A percentile compares a stretch with the other conserved stretches of the same genome.
Conservation (phyloP, 768 basidiomycete species). For the Polyporus arcularius region DNA sequence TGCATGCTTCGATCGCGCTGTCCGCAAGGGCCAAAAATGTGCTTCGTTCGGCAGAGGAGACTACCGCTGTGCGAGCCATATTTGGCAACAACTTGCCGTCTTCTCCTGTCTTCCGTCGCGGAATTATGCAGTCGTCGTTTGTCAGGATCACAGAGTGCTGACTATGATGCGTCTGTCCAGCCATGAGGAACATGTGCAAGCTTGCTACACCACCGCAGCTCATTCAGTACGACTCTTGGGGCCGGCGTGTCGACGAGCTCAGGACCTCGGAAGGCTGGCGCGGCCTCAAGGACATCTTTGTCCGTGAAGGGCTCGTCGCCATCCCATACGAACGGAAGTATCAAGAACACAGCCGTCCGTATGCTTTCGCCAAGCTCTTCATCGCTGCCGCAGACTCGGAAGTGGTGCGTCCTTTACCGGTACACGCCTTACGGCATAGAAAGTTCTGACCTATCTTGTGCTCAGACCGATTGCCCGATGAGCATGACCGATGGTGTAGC, state of each 20-base stretch:
- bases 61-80: no score
- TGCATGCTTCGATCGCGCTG: neutral
- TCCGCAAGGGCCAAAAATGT: no score
- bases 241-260: conserved; percentile 61
- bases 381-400: conserved; percentile 66
- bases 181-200: conserved; percentile 48
- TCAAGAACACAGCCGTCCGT: conserved; percentile 58
- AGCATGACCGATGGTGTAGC: conserved; percentile 83
- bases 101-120: no score
- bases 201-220: conserved; percentile 52
- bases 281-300: conserved; percentile 58
- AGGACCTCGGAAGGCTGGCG: conserved; percentile 77
- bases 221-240: conserved; percentile 77
- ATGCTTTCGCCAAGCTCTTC: conserved; percentile 66
- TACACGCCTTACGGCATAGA: neutral
- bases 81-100: neutral
- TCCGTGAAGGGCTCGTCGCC: conserved; percentile 64
- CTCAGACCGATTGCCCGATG: conserved; percentile 70
- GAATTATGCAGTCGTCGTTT: neutral
- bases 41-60: no score
- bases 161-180: conserved; percentile 33
- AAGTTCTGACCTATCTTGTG: neutral
- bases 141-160: neutral
- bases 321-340: conserved; percentile 70
- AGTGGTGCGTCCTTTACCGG: conserved; percentile 42